These are phyloP conservation scores for Prototheca wickerhamii DNA, from an alignment of 163 green algal species.

Conservation along the genomic window DNA sequence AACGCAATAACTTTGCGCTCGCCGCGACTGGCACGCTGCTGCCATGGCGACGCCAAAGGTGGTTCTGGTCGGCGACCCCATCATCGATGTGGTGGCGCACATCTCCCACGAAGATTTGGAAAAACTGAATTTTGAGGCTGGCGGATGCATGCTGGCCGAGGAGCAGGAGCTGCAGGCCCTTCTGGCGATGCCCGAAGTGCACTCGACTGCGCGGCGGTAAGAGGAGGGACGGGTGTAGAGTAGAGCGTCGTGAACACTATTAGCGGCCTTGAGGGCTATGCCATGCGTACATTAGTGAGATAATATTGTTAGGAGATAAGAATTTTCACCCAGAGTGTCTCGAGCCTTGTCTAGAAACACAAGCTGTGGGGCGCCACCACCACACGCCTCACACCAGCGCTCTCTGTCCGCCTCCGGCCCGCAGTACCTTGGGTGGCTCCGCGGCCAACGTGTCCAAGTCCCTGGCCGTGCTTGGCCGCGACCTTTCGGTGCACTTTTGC, in stretches of 20 bases:
- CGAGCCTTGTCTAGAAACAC: no score
- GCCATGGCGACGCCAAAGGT: conserved; percentile 1
- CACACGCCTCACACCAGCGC: no score
- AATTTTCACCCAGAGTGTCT: no score
- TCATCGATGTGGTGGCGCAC: conserved; percentile 42
- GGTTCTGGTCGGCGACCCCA: conserved; percentile 17
- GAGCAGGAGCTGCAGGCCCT: conserved; percentile 30
- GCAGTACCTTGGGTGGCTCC: conserved; percentile 56
- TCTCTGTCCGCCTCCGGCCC: not conserved
- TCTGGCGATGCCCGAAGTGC: no score
- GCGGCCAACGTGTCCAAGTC: conserved; percentile 71
- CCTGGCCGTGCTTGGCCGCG: conserved; percentile 42
- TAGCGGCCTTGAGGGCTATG: no score
- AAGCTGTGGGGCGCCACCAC: no score
- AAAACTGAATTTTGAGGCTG: conserved; percentile 30
- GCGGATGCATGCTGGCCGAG: conserved; percentile 38
- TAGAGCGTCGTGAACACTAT: no score
- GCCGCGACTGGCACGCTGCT: not conserved
- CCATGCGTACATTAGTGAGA: no score
- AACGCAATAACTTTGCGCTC: no score
- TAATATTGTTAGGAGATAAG: no score
- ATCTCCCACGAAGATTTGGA: conserved; percentile 31
- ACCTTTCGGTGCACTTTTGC: conserved; percentile 32
- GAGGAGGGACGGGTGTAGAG: no score
- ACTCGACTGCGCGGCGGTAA: no score